Conservation (phyloP, 2,329 filamentous ascomycete genomes). For the Zopfia rhizophila region DNA sequence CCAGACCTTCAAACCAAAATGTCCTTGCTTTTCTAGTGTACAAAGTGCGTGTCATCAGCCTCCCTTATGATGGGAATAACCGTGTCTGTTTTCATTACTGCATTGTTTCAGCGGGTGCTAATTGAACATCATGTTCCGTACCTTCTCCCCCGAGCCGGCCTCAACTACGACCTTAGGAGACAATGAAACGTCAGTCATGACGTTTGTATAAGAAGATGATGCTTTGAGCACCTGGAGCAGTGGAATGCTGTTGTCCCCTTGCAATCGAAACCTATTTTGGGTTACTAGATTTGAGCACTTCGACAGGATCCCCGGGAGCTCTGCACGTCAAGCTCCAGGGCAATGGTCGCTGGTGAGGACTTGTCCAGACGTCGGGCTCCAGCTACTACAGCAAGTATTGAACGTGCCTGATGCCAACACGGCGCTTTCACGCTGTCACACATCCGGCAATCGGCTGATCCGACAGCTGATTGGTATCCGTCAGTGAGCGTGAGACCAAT, state of each 20-base stretch:
- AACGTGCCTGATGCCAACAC: conserved; percentile 20
- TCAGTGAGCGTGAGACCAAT: conserved; percentile 4
- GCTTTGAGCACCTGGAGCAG: background rate
- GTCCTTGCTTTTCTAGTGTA: conserved; percentile 11
- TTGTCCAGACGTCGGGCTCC: conserved; percentile 23
- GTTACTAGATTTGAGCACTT: conserved; percentile 24
- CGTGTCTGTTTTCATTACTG: conserved; percentile 20
- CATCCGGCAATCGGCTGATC: background rate
- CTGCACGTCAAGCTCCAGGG: conserved; percentile 27
- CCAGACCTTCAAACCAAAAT: conserved; percentile 5
- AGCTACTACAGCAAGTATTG: conserved; percentile 19
- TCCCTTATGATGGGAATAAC: conserved; percentile 15
- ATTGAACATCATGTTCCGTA: conserved; percentile 11
- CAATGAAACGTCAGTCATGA: conserved; percentile 11
- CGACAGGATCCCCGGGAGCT: conserved; percentile 22
- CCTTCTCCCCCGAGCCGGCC: conserved; percentile 2
- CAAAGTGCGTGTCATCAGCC: conserved; percentile 26
- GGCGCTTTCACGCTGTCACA: conserved; percentile 8
- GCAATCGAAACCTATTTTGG: conserved; percentile 8
- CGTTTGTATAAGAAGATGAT: background rate
- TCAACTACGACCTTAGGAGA: conserved; percentile 2
- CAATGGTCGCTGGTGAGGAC: conserved; percentile 24
- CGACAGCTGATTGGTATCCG: conserved; percentile 12
- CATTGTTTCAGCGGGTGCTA: conserved; percentile 15
- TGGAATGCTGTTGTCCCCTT: background rate